Conservation (phyloP, 2,329 filamentous ascomycete species). For the Phialophora chinensis region DNA sequence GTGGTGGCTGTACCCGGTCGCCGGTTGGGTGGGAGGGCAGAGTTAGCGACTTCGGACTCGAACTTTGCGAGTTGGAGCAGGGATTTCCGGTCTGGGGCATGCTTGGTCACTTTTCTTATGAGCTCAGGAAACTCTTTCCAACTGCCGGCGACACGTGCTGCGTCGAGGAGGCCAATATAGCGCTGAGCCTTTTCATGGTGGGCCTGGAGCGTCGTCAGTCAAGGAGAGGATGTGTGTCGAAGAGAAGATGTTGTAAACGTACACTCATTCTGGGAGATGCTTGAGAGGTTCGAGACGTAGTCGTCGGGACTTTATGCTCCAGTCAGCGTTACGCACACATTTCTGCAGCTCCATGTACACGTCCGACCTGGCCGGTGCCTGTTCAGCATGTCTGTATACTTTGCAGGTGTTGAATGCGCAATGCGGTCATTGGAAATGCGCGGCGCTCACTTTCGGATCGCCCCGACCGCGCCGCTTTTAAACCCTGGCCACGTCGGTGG, state of each 20-base stretch:
- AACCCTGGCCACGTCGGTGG: neutral
- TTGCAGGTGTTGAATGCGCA: slow-evolving; percentile 7
- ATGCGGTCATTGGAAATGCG: slow-evolving; percentile 6
- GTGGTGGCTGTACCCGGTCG: slow-evolving; percentile 42
- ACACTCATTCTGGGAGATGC: slow-evolving; percentile 40
- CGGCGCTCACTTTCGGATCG: neutral
- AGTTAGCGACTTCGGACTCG: slow-evolving; percentile 68
- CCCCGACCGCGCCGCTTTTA: neutral
- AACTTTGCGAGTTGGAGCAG: slow-evolving; percentile 72
- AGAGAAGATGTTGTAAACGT: slow-evolving; percentile 18
- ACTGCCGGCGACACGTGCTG: slow-evolving; percentile 82
- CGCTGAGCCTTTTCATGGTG: slow-evolving; percentile 75
- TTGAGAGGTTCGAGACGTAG: neutral
- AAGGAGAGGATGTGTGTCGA: neutral
- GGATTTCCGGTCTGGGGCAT: slow-evolving; percentile 82
- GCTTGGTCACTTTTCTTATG: slow-evolving; percentile 91
- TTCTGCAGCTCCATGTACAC: slow-evolving; percentile 21
- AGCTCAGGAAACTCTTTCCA: slow-evolving; percentile 89
- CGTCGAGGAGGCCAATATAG: slow-evolving; percentile 83
- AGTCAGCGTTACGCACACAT: slow-evolving; percentile 15
- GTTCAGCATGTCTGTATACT: neutral
- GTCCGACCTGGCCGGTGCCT: neutral
- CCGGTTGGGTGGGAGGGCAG: slow-evolving; percentile 47
- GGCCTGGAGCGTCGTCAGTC: slow-evolving; percentile 43
- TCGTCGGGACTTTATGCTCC: neutral